phyloP scores from a whole-genome alignment of 352 stramenopile species.

The Peronospora belbahrii region DNA sequence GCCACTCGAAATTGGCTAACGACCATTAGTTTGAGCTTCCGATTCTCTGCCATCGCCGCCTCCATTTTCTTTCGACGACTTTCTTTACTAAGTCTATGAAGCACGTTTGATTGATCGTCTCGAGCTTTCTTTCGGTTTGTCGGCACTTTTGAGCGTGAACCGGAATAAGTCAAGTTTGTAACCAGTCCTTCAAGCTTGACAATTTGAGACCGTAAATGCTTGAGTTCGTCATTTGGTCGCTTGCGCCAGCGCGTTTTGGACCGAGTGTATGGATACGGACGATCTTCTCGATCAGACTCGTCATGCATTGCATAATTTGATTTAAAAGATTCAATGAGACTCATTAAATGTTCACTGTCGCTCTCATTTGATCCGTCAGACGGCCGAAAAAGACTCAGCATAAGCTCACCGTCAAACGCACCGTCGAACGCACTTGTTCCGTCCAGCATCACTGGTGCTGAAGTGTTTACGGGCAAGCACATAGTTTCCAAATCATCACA shows the following conservation, averaged over 20 bases:
- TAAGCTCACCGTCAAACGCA: too few species aligned
- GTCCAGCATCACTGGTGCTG: too few species aligned
- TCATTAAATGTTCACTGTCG: too few species aligned
- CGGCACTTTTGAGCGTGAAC: background rate
- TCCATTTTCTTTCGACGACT: slow-evolving; percentile 5
- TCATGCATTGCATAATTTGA: too few species aligned
- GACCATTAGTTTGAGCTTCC: slow-evolving; percentile 12
- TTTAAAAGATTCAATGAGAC: too few species aligned
- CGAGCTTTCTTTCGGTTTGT: background rate
- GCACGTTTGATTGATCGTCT: slow-evolving; percentile 5
- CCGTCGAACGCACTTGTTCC: too few species aligned
- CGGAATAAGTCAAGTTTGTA: too few species aligned
- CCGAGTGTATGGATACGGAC: slow-evolving; percentile 3
- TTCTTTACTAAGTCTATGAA: slow-evolving; percentile 4
- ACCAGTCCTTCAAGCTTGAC: slow-evolving; percentile 17
- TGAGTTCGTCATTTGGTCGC: slow-evolving; percentile 27
- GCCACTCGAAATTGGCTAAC: slow-evolving; percentile 12
- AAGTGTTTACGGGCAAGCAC: too few species aligned
- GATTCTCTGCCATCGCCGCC: slow-evolving; percentile 17
- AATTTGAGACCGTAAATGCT: slow-evolving; percentile 23
- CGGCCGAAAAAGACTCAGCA: too few species aligned
- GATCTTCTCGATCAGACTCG: too few species aligned
- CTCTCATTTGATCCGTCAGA: too few species aligned
- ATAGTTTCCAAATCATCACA: too few species aligned
- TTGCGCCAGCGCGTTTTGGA: slow-evolving; percentile 19